Base-by-base conservation (phyloP, 2,329 filamentous ascomycete species). In the Periglandula ipomoeae region DNA sequence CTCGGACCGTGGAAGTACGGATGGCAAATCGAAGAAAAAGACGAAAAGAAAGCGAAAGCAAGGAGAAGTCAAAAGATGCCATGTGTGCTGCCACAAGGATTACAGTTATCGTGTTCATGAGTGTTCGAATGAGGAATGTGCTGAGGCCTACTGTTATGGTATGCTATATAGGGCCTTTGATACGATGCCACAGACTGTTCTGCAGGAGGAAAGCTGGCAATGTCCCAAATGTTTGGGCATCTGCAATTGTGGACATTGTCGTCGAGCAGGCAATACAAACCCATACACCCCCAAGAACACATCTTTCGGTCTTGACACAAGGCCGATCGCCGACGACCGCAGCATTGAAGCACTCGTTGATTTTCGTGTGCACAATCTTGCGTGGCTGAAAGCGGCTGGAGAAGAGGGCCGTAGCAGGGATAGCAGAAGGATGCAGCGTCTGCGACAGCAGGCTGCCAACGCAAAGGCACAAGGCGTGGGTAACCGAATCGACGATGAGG, bases 261-360 rank as follows among this genome's bases (percentile, higher is more conserved):
- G 86, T 30, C 80, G 81, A 38, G 62, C 66, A 35, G 73, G 72
- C 8, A 81, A 77, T n/a, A 86, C 86, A 58, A 75, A 74, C 5
- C 87, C 90, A 0, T 95, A 95, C 59, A 81, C 86, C 46, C 93
- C 93, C 0, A 93, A 88, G 59, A 88, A 85, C 50, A 95, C 89
- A 1, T 73, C 91, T 1, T 77, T 97, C 2, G 93, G 93, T 0
- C 89, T 96, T 58, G 89, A 97, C 56, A 98, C 93, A 0, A 86
- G 82, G 47, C 85, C 86, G 30, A 83, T 97, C 44, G 91, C 93
- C 2, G 93, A 98, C 66, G 85, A 87, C 46, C 82, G 93, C 52
- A 96, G 90, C 59, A 82, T 95, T 5, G 91, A 97, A 64, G 84
- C 82, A 22, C 75, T 97, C 20, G 89, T 97, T 8, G 89, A 97